Base-by-base conservation (phyloP, 345 rosid genomes). In the Hibiscus trionum region DNA sequence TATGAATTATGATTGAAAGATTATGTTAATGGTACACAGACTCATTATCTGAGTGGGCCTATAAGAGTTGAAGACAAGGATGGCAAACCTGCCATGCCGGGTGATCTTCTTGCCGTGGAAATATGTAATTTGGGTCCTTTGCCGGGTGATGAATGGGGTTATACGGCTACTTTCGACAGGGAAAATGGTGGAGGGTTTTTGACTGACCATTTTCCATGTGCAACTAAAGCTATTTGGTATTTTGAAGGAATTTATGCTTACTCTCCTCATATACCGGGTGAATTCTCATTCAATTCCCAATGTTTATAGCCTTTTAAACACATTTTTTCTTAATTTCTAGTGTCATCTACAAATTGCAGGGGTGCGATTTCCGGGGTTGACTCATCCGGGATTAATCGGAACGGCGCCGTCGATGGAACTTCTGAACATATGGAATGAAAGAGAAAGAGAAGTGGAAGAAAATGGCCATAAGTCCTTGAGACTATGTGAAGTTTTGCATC, bases 191-290 rank as follows among this genome's bases (percentile, higher is more conserved):
- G 98, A 1, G 93, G 97, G 42, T 94, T 88, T 70, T 72, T 94
- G 74, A 94, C 97, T 7, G 98, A 91, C 68, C 97, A 91, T 81
- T 90, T 94, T 72, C 98, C 98, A 49, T 67, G 84, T 71, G 93
- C 98, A 2, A 84, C 91, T 66, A 94, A 91, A 83, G 97, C 97
- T 72, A 90, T 94, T 82, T 94, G 98, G 96, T 86, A 90, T 72
- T 90, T 90, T 56, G 92, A 94, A 85, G 97, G 98, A 62, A 91
- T 94, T 19, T 88, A 86, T 70, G 93, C 97, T 11, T 84, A 86
- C 73, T 94, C 98, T 74, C 97, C 95, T 66, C 96, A 90, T 4
- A 88, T 91, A 64, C 93, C 93, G 5, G 97, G 98, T 90, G 70
- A 73, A 11, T 50, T 73, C 58, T 49, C 62, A 33, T 26, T 27